phyloP scores from a whole-genome alignment of 1,284 basidiomycete genomes.

The Papiliotrema terrestris region DNA sequence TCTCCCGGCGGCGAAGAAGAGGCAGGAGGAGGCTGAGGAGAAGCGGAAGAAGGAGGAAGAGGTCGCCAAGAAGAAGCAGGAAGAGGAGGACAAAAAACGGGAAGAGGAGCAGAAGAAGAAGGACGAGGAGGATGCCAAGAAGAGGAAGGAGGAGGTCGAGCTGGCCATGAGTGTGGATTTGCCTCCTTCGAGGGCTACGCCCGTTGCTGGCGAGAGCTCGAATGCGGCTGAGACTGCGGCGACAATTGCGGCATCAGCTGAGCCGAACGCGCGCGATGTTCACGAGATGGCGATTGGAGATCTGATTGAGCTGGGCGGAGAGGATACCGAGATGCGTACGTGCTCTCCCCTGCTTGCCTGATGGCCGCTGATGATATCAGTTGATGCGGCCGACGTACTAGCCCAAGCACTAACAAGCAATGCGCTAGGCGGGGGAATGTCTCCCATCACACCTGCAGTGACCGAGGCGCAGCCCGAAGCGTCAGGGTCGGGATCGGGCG shows the following conservation, averaged over 20 bases:
- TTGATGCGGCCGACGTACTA: too few species aligned
- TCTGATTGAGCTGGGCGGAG: not conserved
- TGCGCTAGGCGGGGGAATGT: too few species aligned
- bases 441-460: too few species aligned
- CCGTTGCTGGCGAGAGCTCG: not conserved
- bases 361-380: slow-evolving; percentile 58
- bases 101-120: slow-evolving; percentile 20
- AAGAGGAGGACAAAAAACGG: slow-evolving; percentile 14
- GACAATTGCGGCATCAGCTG: too few species aligned
- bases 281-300: not conserved
- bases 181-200: not conserved
- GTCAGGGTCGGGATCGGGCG: slow-evolving; percentile 18
- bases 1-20: slow-evolving; percentile 68
- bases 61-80: slow-evolving; percentile 32
- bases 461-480: slow-evolving; percentile 17
- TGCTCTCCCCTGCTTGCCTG: slow-evolving; percentile 58
- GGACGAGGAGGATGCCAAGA: slow-evolving; percentile 16
- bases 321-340: slow-evolving; percentile 20
- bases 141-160: not conserved
- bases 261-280: too few species aligned
- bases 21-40: slow-evolving; percentile 46
- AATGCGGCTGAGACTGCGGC: too few species aligned
- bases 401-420: too few species aligned
- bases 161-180: not conserved
- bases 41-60: slow-evolving; percentile 38